These are phyloP conservation scores for Beta macrorhiza DNA, from an alignment of 179 eudicot species.

Conservation along the genomic window DNA sequence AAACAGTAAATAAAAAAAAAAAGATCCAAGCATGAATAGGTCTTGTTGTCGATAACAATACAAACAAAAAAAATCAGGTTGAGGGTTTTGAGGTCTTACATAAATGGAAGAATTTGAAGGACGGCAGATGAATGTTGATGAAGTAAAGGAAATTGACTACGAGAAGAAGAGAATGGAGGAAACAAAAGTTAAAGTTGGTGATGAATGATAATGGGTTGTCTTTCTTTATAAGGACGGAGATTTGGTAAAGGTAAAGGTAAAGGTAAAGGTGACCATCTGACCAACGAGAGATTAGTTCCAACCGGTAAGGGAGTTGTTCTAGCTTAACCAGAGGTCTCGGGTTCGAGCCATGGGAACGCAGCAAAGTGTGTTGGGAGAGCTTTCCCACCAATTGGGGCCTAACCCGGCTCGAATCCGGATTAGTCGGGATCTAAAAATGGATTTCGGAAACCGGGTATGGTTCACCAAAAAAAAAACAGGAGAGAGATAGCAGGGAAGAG, in stretches of 20 bases:
- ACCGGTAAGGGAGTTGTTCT: too few relatives aligned
- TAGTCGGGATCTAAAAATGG: too few relatives aligned
- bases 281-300: background rate
- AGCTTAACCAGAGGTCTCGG: too few relatives aligned
- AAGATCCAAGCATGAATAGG: conserved; percentile 12
- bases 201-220: background rate
- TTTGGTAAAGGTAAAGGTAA: conserved; percentile 27
- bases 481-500: too few relatives aligned
- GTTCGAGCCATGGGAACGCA: too few relatives aligned
- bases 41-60: background rate
- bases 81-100: background rate
- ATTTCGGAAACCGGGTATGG: too few relatives aligned
- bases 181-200: background rate
- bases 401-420: too few relatives aligned
- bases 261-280: background rate
- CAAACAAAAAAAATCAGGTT: too few relatives aligned
- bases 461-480: too few relatives aligned
- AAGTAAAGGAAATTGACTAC: conserved; percentile 12
- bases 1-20: background rate
- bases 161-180: background rate
- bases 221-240: conserved; percentile 9
- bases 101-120: background rate
- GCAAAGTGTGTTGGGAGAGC: too few relatives aligned
- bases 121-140: conserved; percentile 5
- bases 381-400: too few relatives aligned